phyloP scores from a whole-genome alignment of 208 protist genomes.

The Zelonia costaricensis region DNA sequence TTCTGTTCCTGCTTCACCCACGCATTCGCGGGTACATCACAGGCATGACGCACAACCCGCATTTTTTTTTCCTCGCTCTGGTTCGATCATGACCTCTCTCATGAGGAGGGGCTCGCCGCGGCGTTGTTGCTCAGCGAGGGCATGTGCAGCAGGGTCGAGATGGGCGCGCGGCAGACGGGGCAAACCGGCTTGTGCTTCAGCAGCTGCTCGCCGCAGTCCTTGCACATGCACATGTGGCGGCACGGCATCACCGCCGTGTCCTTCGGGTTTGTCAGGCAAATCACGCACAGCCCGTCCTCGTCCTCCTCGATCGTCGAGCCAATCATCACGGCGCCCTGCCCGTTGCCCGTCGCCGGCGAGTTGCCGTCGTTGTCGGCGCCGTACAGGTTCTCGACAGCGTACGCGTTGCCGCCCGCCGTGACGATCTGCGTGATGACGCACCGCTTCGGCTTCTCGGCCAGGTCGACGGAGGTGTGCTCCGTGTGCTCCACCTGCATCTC shows the following conservation, averaged over 20 bases:
- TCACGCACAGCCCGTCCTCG: constrained; percentile 90
- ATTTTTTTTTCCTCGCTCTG: too few species aligned
- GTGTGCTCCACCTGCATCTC: constrained; percentile 75
- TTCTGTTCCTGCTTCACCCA: too few species aligned
- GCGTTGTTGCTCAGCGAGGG: constrained; percentile 45
- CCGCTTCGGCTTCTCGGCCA: constrained; percentile 69
- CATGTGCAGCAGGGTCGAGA: constrained; percentile 91
- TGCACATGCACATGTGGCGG: constrained; percentile 95
- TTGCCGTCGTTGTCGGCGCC: constrained; percentile 69
- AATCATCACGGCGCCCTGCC: constrained; percentile 66
- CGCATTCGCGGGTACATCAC: too few species aligned
- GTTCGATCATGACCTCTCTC: too few species aligned
- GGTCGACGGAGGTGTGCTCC: constrained; percentile 89
- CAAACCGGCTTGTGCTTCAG: constrained; percentile 93
- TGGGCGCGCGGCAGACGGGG: constrained; percentile 91
- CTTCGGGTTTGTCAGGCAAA: constrained; percentile 92
- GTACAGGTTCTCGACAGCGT: constrained; percentile 89
- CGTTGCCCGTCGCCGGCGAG: constrained; percentile 32
- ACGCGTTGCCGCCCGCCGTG: constrained; percentile 71
- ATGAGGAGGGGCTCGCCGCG: too few species aligned
- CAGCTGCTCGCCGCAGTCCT: constrained; percentile 92
- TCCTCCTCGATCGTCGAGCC: constrained; percentile 81
- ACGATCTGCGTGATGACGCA: constrained; percentile 89
- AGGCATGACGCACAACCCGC: too few species aligned
- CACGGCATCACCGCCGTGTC: constrained; percentile 95